Evolutionary conservation across 202 grass and related monocot genomes (phyloP), one percentile per base, ranked within the genome.

Genomic region (Bolboschoenoplectus hybrid): DNA sequence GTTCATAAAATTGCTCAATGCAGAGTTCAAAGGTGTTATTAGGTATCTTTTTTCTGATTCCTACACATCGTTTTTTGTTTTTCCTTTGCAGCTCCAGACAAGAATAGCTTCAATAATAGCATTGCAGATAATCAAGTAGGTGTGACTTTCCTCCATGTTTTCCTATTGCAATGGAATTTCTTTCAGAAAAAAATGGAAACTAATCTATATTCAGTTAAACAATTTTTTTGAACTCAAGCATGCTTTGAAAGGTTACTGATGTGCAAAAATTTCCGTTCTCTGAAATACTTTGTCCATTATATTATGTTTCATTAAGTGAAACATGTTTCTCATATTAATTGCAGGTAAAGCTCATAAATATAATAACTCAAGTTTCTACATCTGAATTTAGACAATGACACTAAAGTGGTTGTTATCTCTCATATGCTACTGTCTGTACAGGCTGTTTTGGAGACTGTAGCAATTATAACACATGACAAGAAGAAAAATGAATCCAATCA

Each of bases 101-200:
- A 96, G 93, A 99, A 65, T 82, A 97, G 90, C 86, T 99, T 99
- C 92, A 99, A 97, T 85, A 96, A 97, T 88, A 94, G 92, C 85
- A 88, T 99, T 46, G 91, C 97, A 87, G 97, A 99, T 94, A 91
- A 99, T 91, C 93, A 99, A 94, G 97, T 99, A 99, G 93, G 97
- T 94, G 90, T 99, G 92, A 94, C 93, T 91, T 91, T 81, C 89
- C 92, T 90, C 91, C 89, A 83, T 82, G 9, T 36, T 86, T 75
- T 39, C 39, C 63, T 43, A 66, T 86, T 46, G 19, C 43, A 36
- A 2, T 85, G 49, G 40, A 79, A 32, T 61, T 60, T 67, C 26
- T 86, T 26, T 55, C 65, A 62, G 34, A 13, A 49, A 77, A 63
- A 85, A 20, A 60, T 76, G 40, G 51, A 85, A 85, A 63, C 63